These are phyloP conservation scores for Ambrosia artemisiifolia DNA, from an alignment of 129 eudicot genomes.

Conservation along the genomic window DNA sequence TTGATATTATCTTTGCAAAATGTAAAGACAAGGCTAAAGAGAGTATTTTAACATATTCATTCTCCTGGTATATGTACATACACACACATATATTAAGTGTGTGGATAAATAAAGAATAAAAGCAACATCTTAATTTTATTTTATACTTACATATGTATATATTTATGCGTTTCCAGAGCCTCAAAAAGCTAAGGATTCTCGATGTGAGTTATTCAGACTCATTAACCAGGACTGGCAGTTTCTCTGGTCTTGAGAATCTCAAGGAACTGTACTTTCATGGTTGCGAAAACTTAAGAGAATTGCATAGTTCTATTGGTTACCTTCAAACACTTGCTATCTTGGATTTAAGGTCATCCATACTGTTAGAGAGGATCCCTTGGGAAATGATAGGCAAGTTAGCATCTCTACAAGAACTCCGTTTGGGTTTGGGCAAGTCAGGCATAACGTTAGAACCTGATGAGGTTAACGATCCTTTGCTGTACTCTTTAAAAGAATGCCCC, in stretches of 20 bases:
- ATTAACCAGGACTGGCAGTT: conserved; percentile 6
- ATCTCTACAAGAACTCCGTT: neutral
- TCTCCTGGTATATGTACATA: no score
- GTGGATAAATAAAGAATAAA: no score
- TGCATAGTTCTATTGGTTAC: conserved; percentile 7
- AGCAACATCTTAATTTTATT: neutral
- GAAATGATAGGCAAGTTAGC: conserved; percentile 13
- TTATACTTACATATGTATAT: neutral
- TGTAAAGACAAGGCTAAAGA: no score
- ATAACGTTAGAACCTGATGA: neutral
- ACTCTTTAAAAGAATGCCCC: conserved; percentile 2
- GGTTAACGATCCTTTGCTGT: neutral
- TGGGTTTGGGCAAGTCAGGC: neutral
- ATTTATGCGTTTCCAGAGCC: neutral
- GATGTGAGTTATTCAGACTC: neutral
- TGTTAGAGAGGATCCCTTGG: neutral
- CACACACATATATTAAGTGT: no score
- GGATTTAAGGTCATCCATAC: neutral
- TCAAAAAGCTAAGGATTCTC: conserved; percentile 17
- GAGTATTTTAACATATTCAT: no score
- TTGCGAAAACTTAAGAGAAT: neutral
- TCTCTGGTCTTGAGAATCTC: conserved; percentile 12
- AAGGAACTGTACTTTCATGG: neutral
- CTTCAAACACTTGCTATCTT: conserved; percentile 6
- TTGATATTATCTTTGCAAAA: no score